Evolutionary conservation across 2,329 filamentous ascomycete genomes (phyloP), one percentile per base, ranked within the genome.

Genomic region (Nemania bipapillata): DNA sequence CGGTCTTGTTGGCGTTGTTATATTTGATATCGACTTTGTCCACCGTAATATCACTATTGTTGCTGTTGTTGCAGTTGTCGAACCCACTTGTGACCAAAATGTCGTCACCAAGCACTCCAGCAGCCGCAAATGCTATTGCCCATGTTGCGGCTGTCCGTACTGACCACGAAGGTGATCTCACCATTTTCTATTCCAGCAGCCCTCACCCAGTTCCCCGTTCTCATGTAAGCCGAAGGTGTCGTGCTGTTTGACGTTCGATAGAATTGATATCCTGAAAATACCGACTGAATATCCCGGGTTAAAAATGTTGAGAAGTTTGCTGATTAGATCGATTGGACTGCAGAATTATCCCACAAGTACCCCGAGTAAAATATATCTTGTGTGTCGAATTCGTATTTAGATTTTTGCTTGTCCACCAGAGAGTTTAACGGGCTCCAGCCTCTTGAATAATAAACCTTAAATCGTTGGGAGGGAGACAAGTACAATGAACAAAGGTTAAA

Each of bases 41-140:
- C 62, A 97, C 90, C 70, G 86, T 86, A 75, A 98, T 89, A 42
- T 67, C 83, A 76, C 74, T 87, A 81, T 66, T 84, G 79, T 74
- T 86, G 74, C 85, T 80, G 81, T 96, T 86, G 74, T 85, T 80
- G 81, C 96, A 98, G 72, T 90, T 89, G 76, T 85, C 88, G 82
- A 96, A 97, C 67, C 94, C 92, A 70, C 87, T 87, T 26, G 94
- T 97, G 77, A 90, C 87, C 66, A 99, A 87, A 66, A 96, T 84
- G 74, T 95, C 89, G 69, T 83, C 85, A 64, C 88, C 92, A 67
- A 91, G 78, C 62, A 86, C 90, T 66, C 84, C 81, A 56, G 78
- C 54, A 47, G 65, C 79, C 17, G 79, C 74, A 53, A 85, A 77
- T 59, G 79, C 77, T 58, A 79, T 76, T 22, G 82, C 78, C 62